phyloP scores from a whole-genome alignment of 2,329 filamentous ascomycete genomes.

The Fusarium robinianum region DNA sequence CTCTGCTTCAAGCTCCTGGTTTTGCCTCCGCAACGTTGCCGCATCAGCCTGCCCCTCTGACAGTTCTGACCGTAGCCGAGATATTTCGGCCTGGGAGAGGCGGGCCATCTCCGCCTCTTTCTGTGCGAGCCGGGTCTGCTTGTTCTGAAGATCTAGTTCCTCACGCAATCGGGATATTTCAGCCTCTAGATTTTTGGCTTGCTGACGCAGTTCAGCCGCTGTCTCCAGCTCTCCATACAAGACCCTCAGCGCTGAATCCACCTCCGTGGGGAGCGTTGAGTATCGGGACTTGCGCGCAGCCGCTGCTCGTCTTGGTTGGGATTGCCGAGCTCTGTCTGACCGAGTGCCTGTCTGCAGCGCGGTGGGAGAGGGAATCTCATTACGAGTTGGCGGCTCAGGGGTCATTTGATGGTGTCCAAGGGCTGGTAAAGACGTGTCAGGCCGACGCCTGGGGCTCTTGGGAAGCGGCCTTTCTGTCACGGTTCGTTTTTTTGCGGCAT shows the following conservation, averaged over 20 bases:
- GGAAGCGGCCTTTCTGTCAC: too few species aligned
- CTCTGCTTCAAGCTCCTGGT: not conserved
- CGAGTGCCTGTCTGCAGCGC: not conserved
- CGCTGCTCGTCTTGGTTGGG: not conserved
- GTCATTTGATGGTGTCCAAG: too few species aligned
- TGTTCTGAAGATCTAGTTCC: not conserved
- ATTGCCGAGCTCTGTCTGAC: not conserved
- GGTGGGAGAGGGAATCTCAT: not conserved
- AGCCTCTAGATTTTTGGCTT: not conserved
- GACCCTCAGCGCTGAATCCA: not conserved
- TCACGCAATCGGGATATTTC: not conserved
- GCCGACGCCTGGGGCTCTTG: too few species aligned
- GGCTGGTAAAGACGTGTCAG: too few species aligned
- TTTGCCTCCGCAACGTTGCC: not conserved
- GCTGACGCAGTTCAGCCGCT: not conserved
- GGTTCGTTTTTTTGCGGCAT: too few species aligned
- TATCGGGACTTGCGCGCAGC: not conserved
- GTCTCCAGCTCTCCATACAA: constrained; percentile 1
- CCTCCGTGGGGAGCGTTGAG: not conserved
- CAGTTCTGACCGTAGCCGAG: not conserved
- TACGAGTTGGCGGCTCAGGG: too few species aligned
- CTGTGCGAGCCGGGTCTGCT: not conserved
- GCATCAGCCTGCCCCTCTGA: not conserved
- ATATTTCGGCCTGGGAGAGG: not conserved
- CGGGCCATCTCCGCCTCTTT: not conserved